These are phyloP conservation scores for Ustilago bromivora DNA, from an alignment of 1,284 basidiomycete genomes.

Conservation along the genomic window DNA sequence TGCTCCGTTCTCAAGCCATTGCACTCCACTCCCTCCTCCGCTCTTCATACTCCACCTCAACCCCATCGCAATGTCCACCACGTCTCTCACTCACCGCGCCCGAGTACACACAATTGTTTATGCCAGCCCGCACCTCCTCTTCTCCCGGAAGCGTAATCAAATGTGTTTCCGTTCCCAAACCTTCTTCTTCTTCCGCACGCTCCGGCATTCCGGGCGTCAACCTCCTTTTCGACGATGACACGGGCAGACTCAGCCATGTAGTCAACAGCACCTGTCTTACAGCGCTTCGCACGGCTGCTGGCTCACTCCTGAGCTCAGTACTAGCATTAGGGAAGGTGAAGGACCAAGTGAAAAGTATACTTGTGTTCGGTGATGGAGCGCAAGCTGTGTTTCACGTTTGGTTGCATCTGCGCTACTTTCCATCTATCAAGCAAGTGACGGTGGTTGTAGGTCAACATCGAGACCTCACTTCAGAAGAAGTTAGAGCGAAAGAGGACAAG, in stretches of 20 bases:
- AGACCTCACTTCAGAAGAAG: background rate
- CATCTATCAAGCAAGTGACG: background rate
- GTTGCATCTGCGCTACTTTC: constrained; percentile 24
- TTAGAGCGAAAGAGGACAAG: background rate
- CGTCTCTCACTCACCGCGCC: constrained; percentile 15
- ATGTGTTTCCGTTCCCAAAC: constrained; percentile 24
- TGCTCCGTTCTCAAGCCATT: constrained; percentile 20
- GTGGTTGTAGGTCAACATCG: constrained; percentile 12
- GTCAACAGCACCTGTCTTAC: constrained; percentile 26
- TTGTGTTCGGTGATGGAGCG: constrained; percentile 33
- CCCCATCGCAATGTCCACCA: constrained; percentile 19
- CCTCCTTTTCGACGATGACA: constrained; percentile 17
- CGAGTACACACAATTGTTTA: constrained; percentile 30
- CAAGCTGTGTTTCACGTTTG: constrained; percentile 29
- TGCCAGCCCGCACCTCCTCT: constrained; percentile 25
- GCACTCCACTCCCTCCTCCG: constrained; percentile 15
- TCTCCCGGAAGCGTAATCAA: constrained; percentile 18
- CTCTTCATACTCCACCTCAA: background rate
- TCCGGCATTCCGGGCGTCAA: constrained; percentile 26
- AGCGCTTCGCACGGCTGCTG: constrained; percentile 29
- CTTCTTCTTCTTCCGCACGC: background rate
- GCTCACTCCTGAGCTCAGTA: constrained; percentile 18
- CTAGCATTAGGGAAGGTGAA: background rate
- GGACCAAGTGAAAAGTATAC: background rate
- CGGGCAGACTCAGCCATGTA: constrained; percentile 9